Conservation (phyloP, 2,329 filamentous ascomycete species). For the Eutypa lata region DNA sequence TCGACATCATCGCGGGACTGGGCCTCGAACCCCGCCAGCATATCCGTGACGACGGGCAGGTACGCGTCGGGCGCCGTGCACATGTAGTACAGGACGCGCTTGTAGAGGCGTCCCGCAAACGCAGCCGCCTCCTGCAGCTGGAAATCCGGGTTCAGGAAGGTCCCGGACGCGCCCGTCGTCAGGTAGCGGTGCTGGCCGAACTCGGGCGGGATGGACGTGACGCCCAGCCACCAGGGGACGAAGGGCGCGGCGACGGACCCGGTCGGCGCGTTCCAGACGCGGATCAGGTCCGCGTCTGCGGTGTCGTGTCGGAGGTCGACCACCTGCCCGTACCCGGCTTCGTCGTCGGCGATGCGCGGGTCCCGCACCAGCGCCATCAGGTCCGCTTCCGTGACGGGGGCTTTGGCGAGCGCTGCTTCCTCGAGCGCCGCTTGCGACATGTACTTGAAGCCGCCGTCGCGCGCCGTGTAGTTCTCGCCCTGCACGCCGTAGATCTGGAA, state of each 20-base stretch:
- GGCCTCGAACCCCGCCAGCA: constrained; percentile 21
- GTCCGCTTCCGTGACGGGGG: constrained; percentile 46
- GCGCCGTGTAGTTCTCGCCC: constrained; percentile 16
- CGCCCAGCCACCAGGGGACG: constrained; percentile 26
- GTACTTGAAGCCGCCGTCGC: constrained; percentile 27
- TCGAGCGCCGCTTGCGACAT: constrained; percentile 26
- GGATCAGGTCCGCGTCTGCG: constrained; percentile 19
- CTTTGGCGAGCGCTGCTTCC: constrained; percentile 33
- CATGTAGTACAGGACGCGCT: constrained; percentile 27
- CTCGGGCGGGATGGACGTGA: constrained; percentile 20
- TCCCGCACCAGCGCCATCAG: constrained; percentile 35
- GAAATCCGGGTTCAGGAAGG: constrained; percentile 23
- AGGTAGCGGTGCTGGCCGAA: constrained; percentile 26
- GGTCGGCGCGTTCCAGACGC: constrained; percentile 24
- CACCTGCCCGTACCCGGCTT: constrained; percentile 27
- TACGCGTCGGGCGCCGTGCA: constrained; percentile 20
- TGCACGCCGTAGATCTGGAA: constrained; percentile 22
- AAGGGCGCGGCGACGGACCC: constrained; percentile 25
- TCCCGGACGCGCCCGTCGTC: constrained; percentile 22
- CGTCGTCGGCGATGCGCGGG: constrained; percentile 22
- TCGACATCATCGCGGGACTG: constrained; percentile 14
- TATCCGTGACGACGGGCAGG: constrained; percentile 21
- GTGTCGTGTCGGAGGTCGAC: constrained; percentile 17
- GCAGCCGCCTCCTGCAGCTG: constrained; percentile 23
- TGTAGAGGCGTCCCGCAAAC: constrained; percentile 25